Percentiles rank a stretch among this genome's conserved stretches.
Conservation (phyloP, 225 moss, liverwort and hornwort species). For the Sphagnum contortum region DNA sequence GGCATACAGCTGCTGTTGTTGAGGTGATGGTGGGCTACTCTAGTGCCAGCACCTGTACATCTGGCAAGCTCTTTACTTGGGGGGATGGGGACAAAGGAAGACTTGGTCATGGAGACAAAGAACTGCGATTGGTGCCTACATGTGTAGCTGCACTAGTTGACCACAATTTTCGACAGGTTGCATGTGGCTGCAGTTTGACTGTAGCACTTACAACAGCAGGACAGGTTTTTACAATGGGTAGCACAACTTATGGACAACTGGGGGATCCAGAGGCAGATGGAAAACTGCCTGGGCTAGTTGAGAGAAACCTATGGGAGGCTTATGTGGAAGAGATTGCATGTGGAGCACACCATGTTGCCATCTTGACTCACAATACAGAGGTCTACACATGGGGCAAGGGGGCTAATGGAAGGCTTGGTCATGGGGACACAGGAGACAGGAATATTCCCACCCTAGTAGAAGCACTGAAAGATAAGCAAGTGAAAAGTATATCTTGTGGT, state of each 20-base stretch:
- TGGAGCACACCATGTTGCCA: constrained; percentile 92
- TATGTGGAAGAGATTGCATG: constrained; percentile 87
- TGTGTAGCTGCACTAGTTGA: constrained; percentile 95
- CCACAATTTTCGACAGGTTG: constrained; percentile 89
- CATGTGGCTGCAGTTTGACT: constrained; percentile 85
- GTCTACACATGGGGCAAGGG: constrained; percentile 99
- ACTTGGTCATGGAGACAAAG: constrained; percentile 95
- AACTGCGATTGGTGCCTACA: constrained; percentile 89
- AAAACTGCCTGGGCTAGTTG: constrained; percentile 73
- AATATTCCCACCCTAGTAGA: constrained; percentile 70
- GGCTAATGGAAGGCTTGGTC: constrained; percentile 86
- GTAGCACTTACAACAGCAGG: constrained; percentile 89
- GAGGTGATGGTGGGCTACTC: constrained; percentile 99
- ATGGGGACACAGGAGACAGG: constrained; percentile 81
- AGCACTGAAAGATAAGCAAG: constrained; percentile 89
- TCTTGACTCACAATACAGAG: constrained; percentile 83
- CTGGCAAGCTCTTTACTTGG: constrained; percentile 99
- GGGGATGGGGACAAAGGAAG: constrained; percentile 96
- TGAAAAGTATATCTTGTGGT: constrained; percentile 88
- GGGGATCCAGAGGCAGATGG: constrained; percentile 91
- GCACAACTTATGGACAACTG: constrained; percentile 77
- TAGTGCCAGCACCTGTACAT: constrained; percentile 64
- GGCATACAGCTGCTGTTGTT: constrained; percentile 98
- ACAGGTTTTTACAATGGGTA: constrained; percentile 98
- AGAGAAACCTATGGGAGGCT: constrained; percentile 65